Evolutionary conservation across 306 rosid genomes (phyloP), one percentile per base, ranked within the genome.

Genomic region (Arachis hypogaea): DNA sequence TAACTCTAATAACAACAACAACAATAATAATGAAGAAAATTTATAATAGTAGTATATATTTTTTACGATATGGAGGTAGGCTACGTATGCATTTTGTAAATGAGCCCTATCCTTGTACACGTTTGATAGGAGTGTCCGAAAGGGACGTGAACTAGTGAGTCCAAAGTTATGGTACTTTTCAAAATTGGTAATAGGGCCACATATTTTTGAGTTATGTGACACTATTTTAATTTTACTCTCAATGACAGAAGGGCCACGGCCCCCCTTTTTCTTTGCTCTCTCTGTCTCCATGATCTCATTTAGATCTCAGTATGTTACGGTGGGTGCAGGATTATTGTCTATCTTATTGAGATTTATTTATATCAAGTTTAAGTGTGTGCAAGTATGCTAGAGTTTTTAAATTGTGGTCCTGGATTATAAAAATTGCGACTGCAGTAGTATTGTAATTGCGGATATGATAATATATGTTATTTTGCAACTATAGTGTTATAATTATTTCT

Each of bases 111-210:
- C 38, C 9, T 49, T 50, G 28, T 51, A 52, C 10, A 18, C 50
- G 59, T 68, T 52, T 33, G 73, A 51, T 52, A 30, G n/a, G 63
- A 69, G 51, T 2, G 10, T 52, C 40, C 36, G 89, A 80, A 22
- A 4, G 42, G 45, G 86, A 87, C 83, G 7, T 47, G 11, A n/a
- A 4, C 36, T 33, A 38, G 70, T 49, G 29, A 47, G 66, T 78
- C 89, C 89, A 85, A 80, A 73, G 5, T 68, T 41, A 29, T 12
- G 14, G 81, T 81, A 36, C 71, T 63, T 76, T 82, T 85, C 87
- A 69, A 1, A 46, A 33, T 40, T 73, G 67, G 65, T 16, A 68
- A 69, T 56, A 69, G 77, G 76, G 67, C 82, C 85, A 71, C 70
- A 49, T 36, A 46, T 61, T 66, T 59, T 59, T 55, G 12, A 63